Evolutionary conservation across 139 green algal species (phyloP).

Genomic region (Pleodorina starrii): DNA sequence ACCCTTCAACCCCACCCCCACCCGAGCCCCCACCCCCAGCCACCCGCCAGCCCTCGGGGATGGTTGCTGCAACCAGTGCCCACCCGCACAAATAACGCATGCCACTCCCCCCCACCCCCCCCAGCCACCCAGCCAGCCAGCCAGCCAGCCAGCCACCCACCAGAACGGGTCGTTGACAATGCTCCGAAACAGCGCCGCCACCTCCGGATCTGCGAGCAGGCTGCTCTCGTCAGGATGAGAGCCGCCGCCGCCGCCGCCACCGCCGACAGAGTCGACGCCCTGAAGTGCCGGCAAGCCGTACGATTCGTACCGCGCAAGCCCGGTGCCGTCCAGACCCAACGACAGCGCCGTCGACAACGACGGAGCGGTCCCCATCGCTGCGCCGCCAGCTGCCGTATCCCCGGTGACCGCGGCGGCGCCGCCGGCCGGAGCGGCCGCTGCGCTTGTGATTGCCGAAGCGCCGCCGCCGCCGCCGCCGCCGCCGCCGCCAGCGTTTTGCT

Average conservation of each 20-base stretch:
- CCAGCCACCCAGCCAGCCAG: too few relatives aligned
- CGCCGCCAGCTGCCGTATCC: not conserved
- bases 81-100: too few relatives aligned
- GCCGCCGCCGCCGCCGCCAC: not conserved
- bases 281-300: not conserved
- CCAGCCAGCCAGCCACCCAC: too few relatives aligned
- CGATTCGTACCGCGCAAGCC: not conserved
- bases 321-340: not conserved
- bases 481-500: too few relatives aligned
- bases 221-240: not conserved
- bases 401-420: not conserved
- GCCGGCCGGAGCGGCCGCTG: not conserved
- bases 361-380: not conserved
- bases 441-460: not conserved
- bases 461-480: too few relatives aligned
- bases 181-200: constrained; percentile 10
- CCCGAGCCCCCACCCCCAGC: too few relatives aligned
- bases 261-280: not conserved
- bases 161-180: constrained; percentile 68
- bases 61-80: too few relatives aligned
- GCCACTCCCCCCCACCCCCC: too few relatives aligned
- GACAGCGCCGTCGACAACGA: not conserved
- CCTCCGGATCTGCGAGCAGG: not conserved
- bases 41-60: too few relatives aligned
- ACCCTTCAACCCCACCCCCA: too few relatives aligned